Conservation (phyloP, 768 basidiomycete species). For the Leccinum longicurvipes region DNA sequence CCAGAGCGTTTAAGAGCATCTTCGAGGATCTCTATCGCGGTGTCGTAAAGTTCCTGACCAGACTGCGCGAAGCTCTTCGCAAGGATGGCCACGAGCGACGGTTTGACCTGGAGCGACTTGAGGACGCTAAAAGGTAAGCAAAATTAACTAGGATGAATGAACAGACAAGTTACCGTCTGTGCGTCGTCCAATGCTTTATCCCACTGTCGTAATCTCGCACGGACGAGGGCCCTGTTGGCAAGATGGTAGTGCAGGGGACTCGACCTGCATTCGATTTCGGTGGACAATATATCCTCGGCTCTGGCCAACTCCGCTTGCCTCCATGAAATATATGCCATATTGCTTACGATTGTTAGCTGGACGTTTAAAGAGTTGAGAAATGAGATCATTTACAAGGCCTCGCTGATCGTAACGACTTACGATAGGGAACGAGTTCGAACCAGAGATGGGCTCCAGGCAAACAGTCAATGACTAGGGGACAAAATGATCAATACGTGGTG, state of each 20-base stretch:
- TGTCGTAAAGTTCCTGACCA: not conserved
- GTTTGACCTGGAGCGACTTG: conserved; percentile 7
- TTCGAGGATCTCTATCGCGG: conserved; percentile 1
- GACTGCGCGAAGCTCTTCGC: conserved; percentile 4
- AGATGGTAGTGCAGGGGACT: not conserved
- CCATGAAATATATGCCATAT: conserved; percentile 8
- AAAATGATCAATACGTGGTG: not conserved
- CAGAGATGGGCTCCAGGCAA: not conserved
- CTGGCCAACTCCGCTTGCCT: not conserved
- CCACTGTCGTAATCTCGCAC: conserved; percentile 6
- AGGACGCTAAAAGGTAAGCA: not conserved
- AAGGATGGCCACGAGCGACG: conserved; percentile 10
- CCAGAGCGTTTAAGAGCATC: not conserved
- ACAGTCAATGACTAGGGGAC: conserved; percentile 7
- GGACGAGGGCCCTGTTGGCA: conserved; percentile 16
- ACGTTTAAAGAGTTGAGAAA: not conserved
- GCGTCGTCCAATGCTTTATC: conserved; percentile 12
- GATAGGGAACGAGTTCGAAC: not conserved
- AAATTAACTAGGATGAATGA: not conserved
- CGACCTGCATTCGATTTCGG: conserved; percentile 7
- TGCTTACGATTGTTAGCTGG: conserved; percentile 15
- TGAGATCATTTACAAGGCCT: not conserved
- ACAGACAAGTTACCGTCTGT: conserved; percentile 2
- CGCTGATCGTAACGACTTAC: conserved; percentile 2
- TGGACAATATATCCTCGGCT: conserved; percentile 13